phyloP scores from a whole-genome alignment of 306 rosid genomes.

The Begonia masoniana region DNA sequence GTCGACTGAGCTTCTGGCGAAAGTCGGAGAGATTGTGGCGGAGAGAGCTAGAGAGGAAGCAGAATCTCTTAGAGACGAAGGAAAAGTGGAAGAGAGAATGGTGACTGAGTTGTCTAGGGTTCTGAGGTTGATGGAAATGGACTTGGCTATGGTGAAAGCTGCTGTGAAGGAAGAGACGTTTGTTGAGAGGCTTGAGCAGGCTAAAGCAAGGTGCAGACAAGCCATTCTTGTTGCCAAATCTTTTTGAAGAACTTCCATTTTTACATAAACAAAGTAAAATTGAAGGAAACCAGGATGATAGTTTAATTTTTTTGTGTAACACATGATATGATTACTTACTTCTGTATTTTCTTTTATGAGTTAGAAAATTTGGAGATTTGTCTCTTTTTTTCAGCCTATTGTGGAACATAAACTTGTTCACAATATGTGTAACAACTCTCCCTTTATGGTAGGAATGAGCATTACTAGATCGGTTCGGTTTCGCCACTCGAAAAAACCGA shows the following conservation, averaged over 20 bases:
- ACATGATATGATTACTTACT: too few species aligned
- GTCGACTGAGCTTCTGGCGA: slow-evolving; percentile 49
- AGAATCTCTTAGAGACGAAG: slow-evolving; percentile 55
- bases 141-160: slow-evolving; percentile 79
- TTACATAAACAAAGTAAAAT: too few species aligned
- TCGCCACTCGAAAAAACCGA: too few species aligned
- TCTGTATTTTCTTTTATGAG: too few species aligned
- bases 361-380: too few species aligned
- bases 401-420: too few species aligned
- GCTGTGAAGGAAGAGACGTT: slow-evolving; percentile 76
- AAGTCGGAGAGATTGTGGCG: slow-evolving; percentile 77
- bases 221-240: slow-evolving; percentile 86
- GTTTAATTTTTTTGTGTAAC: too few species aligned
- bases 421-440: too few species aligned
- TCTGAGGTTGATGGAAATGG: slow-evolving; percentile 84
- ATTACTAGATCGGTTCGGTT: too few species aligned
- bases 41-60: slow-evolving; percentile 92
- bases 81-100: slow-evolving; percentile 85
- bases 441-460: too few species aligned
- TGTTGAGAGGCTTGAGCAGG: slow-evolving; percentile 58
- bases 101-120: slow-evolving; percentile 72
- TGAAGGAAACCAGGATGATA: too few species aligned
- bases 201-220: slow-evolving; percentile 94
- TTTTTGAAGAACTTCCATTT: slow-evolving; percentile 20
- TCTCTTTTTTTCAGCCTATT: too few species aligned